Conservation (phyloP, 768 basidiomycete genomes). For the Clitopilus hobsonii region DNA sequence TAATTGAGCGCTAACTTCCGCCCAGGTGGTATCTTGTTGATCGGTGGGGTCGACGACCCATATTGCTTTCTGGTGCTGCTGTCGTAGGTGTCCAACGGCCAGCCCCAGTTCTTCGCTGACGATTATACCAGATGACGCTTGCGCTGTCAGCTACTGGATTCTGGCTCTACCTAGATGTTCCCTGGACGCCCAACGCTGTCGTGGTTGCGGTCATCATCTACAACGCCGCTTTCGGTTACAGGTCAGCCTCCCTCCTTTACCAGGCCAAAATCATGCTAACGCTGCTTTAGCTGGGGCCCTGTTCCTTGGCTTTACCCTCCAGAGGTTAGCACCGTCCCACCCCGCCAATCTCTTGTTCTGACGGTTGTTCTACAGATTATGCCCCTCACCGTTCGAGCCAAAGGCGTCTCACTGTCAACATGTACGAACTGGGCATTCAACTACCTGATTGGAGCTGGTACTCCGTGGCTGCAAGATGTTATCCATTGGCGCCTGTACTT, state of each 20-base stretch:
- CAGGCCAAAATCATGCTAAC: not conserved
- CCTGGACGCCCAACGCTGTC: conserved; percentile 83
- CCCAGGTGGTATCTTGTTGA: conserved; percentile 91
- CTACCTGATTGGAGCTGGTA: conserved; percentile 83
- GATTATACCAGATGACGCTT: conserved; percentile 64
- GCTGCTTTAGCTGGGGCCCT: conserved; percentile 65
- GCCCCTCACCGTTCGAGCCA: conserved; percentile 83
- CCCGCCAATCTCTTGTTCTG: not conserved
- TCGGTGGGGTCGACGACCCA: conserved; percentile 82
- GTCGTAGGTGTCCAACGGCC: conserved; percentile 40
- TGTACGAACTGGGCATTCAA: conserved; percentile 90
- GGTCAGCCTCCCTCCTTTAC: conserved; percentile 27
- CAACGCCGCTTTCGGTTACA: conserved; percentile 92
- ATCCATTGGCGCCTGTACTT: conserved; percentile 92
- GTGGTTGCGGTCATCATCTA: conserved; percentile 85
- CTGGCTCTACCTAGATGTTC: conserved; percentile 89
- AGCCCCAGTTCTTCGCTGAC: not conserved
- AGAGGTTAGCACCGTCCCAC: conserved; percentile 43
- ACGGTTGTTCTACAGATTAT: conserved; percentile 54
- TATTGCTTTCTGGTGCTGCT: conserved; percentile 82
- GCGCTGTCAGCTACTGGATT: conserved; percentile 79
- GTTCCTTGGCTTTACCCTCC: conserved; percentile 86
- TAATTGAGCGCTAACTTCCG: conserved; percentile 4
- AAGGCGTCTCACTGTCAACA: conserved; percentile 91
- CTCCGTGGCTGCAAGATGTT: conserved; percentile 82